Conservation (phyloP, 1,284 basidiomycete genomes). For the Naganishia albida region DNA sequence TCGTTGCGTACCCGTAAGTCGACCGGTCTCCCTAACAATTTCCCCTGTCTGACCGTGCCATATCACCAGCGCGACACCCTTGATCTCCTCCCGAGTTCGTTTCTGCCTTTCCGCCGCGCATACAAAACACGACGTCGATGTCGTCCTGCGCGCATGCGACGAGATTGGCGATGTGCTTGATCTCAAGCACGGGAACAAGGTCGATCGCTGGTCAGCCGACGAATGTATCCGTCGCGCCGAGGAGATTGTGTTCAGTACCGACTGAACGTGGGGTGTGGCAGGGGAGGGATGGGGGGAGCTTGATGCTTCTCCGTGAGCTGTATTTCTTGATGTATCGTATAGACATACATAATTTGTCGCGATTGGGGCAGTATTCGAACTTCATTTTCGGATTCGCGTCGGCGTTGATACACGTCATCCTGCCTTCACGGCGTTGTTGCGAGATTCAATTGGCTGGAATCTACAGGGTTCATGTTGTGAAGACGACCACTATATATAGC, state of each 20-base stretch:
- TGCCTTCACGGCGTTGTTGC: too few relatives aligned
- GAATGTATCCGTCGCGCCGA: conserved; percentile 72
- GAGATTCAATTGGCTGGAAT: too few relatives aligned
- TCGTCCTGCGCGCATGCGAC: conserved; percentile 81
- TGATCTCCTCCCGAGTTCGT: conserved; percentile 84
- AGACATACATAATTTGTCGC: too few relatives aligned
- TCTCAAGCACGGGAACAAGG: conserved; percentile 70
- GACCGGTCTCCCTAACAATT: not conserved
- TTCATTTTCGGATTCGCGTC: too few relatives aligned
- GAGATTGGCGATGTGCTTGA: conserved; percentile 87
- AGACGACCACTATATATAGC: too few relatives aligned
- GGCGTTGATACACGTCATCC: too few relatives aligned
- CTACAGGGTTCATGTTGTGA: too few relatives aligned
- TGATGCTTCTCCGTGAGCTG: too few relatives aligned
- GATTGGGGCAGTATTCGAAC: too few relatives aligned
- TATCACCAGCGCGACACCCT: conserved; percentile 73
- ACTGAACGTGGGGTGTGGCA: not conserved
- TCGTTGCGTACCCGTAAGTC: conserved; percentile 72
- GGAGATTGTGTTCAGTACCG: conserved; percentile 64
- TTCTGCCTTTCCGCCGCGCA: conserved; percentile 95
- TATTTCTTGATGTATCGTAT: too few relatives aligned
- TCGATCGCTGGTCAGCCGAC: conserved; percentile 79
- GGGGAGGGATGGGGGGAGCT: not conserved
- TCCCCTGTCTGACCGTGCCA: too few relatives aligned
- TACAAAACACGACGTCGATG: conserved; percentile 95